Conservation (phyloP, 2,329 filamentous ascomycete genomes). For the Sordariomycetes sp. region DNA sequence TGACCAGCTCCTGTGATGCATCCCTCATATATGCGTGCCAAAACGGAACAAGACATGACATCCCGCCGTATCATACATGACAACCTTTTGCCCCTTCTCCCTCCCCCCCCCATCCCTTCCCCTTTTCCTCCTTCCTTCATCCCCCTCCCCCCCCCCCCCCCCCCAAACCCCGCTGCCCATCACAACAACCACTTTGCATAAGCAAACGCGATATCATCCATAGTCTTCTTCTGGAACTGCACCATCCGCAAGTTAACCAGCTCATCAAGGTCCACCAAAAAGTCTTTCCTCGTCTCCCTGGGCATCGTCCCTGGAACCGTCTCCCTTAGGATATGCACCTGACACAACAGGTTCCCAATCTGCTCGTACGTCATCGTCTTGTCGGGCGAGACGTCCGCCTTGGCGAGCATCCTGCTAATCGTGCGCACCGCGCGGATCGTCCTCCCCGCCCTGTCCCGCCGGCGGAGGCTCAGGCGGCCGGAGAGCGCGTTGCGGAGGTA, state of each 20-base stretch:
- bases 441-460: constrained; percentile 52
- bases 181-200: constrained; percentile 63
- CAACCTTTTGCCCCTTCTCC: background rate
- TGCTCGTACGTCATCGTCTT: constrained; percentile 80
- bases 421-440: constrained; percentile 72
- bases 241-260: constrained; percentile 73
- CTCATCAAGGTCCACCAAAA: constrained; percentile 78
- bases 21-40: background rate
- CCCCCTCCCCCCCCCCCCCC: no score
- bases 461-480: constrained; percentile 53
- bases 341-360: constrained; percentile 78
- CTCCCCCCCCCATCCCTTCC: no score
- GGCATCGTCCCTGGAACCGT: constrained; percentile 50
- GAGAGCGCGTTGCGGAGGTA: constrained; percentile 62
- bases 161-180: background rate
- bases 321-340: constrained; percentile 70
- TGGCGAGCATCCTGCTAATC: constrained; percentile 68
- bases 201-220: constrained; percentile 80
- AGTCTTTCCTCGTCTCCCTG: constrained; percentile 64
- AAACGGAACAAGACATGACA: background rate
- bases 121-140: no score
- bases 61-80: background rate
- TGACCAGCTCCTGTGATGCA: background rate
- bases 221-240: constrained; percentile 61
- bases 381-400: constrained; percentile 43